phyloP scores from a whole-genome alignment of 1,284 basidiomycete species.

The Cutaneotrichosporon cutaneum region DNA sequence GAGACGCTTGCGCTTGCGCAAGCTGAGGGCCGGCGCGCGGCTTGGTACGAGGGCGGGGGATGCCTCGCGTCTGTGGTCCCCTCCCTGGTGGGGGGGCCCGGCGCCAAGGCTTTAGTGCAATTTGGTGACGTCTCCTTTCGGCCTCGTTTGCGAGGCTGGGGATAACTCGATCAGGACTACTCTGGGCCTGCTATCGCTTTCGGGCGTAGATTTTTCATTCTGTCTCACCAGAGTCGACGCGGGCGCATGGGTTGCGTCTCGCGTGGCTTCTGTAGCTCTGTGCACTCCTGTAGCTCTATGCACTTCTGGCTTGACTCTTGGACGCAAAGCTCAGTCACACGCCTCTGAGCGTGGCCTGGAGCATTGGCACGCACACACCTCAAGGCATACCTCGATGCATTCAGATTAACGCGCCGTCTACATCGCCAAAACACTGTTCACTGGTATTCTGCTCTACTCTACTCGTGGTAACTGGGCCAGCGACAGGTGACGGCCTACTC shows the following conservation, averaged over 20 bases:
- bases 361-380: not conserved
- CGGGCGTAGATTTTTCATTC: slow-evolving; percentile 51
- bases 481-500: not conserved
- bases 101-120: slow-evolving; percentile 54
- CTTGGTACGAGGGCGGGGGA: slow-evolving; percentile 51
- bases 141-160: slow-evolving; percentile 3
- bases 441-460: slow-evolving; percentile 6
- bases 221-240: not conserved
- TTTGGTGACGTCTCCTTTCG: slow-evolving; percentile 52
- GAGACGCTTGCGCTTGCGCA: slow-evolving; percentile 41
- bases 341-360: too few species aligned
- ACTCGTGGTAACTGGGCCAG: slow-evolving; percentile 12
- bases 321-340: not conserved
- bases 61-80: slow-evolving; percentile 16
- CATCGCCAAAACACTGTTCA: not conserved
- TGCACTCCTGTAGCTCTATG: not conserved
- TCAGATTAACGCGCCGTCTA: slow-evolving; percentile 2
- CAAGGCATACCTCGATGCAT: slow-evolving; percentile 1
- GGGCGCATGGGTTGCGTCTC: not conserved
- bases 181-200: slow-evolving; percentile 53
- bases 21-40: slow-evolving; percentile 13
- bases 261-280: not conserved
- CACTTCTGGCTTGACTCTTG: not conserved
- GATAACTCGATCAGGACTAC: slow-evolving; percentile 57
- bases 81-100: too few species aligned